These are phyloP conservation scores for Auxenochlorella pyrenoidosa DNA, from an alignment of 139 green algal genomes.

Conservation along the genomic window DNA sequence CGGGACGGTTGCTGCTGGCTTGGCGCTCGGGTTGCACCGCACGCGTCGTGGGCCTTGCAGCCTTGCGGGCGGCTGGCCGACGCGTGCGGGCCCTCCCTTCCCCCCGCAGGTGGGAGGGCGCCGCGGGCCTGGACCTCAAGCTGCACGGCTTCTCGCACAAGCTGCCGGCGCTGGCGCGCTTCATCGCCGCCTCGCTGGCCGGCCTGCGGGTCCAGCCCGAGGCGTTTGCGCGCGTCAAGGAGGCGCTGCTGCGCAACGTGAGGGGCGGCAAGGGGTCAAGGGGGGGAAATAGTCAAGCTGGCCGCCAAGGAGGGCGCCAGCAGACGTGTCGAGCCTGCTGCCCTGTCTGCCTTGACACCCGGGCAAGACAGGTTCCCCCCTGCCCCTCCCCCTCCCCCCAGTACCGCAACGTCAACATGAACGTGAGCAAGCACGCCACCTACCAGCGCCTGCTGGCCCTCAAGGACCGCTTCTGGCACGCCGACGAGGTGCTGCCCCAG, in stretches of 20 bases:
- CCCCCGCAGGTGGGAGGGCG: slow-evolving; percentile 7
- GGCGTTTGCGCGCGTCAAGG: slow-evolving; percentile 68
- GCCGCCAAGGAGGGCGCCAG: too few relatives aligned
- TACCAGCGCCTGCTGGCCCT: slow-evolving; percentile 73
- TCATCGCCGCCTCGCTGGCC: slow-evolving; percentile 74
- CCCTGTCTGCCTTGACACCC: not conserved
- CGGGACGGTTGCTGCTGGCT: too few relatives aligned
- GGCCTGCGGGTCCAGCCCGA: slow-evolving; percentile 38
- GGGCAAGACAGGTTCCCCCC: not conserved
- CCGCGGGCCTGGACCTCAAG: slow-evolving; percentile 74
- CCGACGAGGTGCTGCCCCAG: slow-evolving; percentile 44
- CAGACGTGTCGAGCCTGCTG: not conserved
- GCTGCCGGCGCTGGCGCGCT: slow-evolving; percentile 70
- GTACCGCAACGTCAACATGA: slow-evolving; percentile 90
- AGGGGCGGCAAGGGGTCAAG: not conserved
- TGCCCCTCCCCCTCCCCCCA: not conserved
- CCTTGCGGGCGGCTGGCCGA: too few relatives aligned
- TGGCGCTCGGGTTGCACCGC: too few relatives aligned
- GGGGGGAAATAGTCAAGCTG: too few relatives aligned
- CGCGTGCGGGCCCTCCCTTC: not conserved
- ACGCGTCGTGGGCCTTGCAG: not conserved
- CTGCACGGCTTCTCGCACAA: slow-evolving; percentile 93
- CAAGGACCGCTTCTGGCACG: slow-evolving; percentile 39
- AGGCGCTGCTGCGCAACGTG: slow-evolving; percentile 57
- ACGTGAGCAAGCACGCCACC: slow-evolving; percentile 77